Base-by-base conservation (phyloP, 2,329 filamentous ascomycete species). In the Colletotrichum lini region DNA sequence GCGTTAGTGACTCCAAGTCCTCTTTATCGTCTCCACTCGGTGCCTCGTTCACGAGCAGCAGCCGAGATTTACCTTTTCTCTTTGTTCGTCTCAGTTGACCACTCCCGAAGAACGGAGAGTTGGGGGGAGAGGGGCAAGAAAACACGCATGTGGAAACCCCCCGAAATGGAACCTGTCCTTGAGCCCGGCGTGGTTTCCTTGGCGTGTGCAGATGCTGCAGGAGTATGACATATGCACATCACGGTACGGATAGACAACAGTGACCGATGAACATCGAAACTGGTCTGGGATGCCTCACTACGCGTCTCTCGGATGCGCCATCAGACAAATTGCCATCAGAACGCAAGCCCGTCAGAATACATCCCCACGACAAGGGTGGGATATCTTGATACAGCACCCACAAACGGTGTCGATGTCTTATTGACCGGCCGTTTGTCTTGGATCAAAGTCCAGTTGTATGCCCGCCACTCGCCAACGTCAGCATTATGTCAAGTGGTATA, bases 331-430 rank as follows among this genome's bases (percentile, higher is more conserved):
- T 35, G 30, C 30, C 30, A 9, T 8, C 30, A 35, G 8, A 35
- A 35, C 30, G 9, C 30, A 2, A 10, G 30, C 30, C 30, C 30
- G 8, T 35, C 30, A 5, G 30, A 16, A 15, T 21, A 13, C n/a
- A 12, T 10, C 13, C 13, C n/a, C 13, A n/a, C 52, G 30, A 35
- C 30, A 35, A 35, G 30, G 30, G 30, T 35, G 30, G 30, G 30
- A 35, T 10, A 35, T 9, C 8, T 35, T 35, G 30, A 30, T 30
- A 30, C 30, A 30, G 30, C 30, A 35, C 30, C 30, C 30, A 40
- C 53, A 56, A 40, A 65, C 53, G 42, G 44, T 21, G 56, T 38
- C 38, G n/a, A 59, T 69, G 66, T 59, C 66, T 65, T 52, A 8
- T 16, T 18, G 18, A n/a, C 26, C 44, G 7, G 30, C 13, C 18